A percentile compares a stretch with the other conserved stretches of the same genome.
phyloP scores from a whole-genome alignment of 352 stramenopile genomes.

The Peronospora belbahrii region DNA sequence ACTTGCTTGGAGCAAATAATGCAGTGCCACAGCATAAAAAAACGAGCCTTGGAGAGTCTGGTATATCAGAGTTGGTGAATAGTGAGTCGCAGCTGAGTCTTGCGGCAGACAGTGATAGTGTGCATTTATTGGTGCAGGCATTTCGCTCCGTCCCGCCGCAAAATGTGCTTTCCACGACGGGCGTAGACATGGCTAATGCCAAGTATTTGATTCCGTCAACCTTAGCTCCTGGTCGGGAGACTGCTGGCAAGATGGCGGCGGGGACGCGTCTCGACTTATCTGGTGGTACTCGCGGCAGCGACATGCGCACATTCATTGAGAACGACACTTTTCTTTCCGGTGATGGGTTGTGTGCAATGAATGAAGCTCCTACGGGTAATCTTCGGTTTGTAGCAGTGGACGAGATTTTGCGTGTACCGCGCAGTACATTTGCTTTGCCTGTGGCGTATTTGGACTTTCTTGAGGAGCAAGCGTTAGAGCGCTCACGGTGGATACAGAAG shows the following conservation, averaged over 20 bases:
- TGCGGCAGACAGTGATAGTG: conserved; percentile 24
- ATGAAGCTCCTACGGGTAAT: conserved; percentile 22
- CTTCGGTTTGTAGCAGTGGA: conserved; percentile 61
- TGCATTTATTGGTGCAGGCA: conserved; percentile 46
- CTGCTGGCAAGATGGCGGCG: conserved; percentile 13
- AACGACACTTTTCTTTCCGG: conserved; percentile 56
- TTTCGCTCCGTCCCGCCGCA: conserved; percentile 45
- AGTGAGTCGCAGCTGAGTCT: conserved; percentile 15
- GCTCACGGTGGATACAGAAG: conserved; percentile 46
- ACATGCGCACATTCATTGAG: conserved; percentile 42
- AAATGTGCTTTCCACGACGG: conserved; percentile 44
- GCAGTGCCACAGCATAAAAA: conserved; percentile 11
- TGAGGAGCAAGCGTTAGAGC: conserved; percentile 51
- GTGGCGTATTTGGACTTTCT: conserved; percentile 72
- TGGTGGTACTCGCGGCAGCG: conserved; percentile 19
- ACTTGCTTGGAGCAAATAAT: conserved; percentile 18
- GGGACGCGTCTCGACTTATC: conserved; percentile 13
- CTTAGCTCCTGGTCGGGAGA: conserved; percentile 31
- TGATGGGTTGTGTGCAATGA: conserved; percentile 19
- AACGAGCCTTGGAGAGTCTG: conserved; percentile 1
- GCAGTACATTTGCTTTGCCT: conserved; percentile 63
- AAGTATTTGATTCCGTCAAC: conserved; percentile 74
- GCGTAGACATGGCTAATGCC: conserved; percentile 62
- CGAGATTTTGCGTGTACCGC: conserved; percentile 67
- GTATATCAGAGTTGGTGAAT: background rate